Conservation (phyloP, 306 rosid genomes). For the Castanea crenata region DNA sequence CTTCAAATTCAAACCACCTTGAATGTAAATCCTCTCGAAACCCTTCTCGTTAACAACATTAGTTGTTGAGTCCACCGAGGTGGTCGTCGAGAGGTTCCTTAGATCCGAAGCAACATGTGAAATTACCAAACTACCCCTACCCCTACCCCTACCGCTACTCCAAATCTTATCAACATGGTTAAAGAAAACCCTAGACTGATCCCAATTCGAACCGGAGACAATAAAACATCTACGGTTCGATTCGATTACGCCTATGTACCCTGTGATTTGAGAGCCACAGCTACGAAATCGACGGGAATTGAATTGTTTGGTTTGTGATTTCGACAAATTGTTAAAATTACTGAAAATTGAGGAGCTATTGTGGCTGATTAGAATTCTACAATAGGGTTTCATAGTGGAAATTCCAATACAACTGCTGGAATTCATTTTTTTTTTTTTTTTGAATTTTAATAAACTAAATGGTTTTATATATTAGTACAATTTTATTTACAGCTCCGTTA, state of each 20-base stretch:
- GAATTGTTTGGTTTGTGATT: constrained; percentile 19
- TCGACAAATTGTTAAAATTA: constrained; percentile 33
- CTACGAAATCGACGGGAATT: constrained; percentile 24
- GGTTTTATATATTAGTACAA: too few relatives aligned
- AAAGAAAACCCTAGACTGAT: constrained; percentile 32
- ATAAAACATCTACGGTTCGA: constrained; percentile 57
- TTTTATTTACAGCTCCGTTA: constrained; percentile 20
- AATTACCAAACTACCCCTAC: constrained; percentile 42
- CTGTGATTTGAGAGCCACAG: constrained; percentile 35
- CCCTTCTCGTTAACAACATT: constrained; percentile 44
- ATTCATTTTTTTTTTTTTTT: constrained; percentile 38
- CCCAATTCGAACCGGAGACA: constrained; percentile 46
- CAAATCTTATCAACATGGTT: constrained; percentile 5
- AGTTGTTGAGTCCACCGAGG: constrained; percentile 54
- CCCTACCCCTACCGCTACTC: constrained; percentile 40
- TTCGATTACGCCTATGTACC: constrained; percentile 32
- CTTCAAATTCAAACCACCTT: constrained; percentile 59
- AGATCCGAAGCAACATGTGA: constrained; percentile 62
- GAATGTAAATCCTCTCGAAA: constrained; percentile 70
- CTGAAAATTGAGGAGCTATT: constrained; percentile 45
- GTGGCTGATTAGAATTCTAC: constrained; percentile 50
- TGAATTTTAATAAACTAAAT: too few relatives aligned
- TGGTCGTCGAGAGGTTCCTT: constrained; percentile 54
- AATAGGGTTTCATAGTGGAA: constrained; percentile 65
- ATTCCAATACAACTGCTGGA: constrained; percentile 64